Percentiles rank a stretch among this genome's conserved stretches.
These are phyloP conservation scores for Hymenoscyphus fructigenus DNA, from an alignment of 2,329 filamentous ascomycete species.

Conservation along the genomic window DNA sequence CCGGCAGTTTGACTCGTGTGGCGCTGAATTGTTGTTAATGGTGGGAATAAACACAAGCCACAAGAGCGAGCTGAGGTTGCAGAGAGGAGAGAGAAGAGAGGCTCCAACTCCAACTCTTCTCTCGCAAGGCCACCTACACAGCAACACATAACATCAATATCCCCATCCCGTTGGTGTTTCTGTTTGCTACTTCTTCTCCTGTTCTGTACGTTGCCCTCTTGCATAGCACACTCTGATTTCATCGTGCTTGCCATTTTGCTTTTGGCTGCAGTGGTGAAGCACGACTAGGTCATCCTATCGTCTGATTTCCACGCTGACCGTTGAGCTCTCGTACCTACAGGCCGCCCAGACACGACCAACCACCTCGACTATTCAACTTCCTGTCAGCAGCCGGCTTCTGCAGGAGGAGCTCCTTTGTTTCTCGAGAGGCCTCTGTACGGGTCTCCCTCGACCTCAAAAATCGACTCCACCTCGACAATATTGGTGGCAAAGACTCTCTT, in stretches of 20 bases:
- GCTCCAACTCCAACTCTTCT: neutral
- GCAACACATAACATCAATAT: neutral
- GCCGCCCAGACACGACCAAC: neutral
- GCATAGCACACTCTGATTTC: neutral
- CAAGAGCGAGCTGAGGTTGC: neutral
- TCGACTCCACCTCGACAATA: too few relatives aligned
- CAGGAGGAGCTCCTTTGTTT: conserved; percentile 11
- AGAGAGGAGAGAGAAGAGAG: neutral
- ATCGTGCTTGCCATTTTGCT: neutral
- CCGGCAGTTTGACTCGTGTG: neutral
- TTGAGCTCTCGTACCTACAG: neutral
- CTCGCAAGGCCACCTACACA: neutral
- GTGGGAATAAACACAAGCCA: neutral
- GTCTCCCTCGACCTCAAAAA: too few relatives aligned
- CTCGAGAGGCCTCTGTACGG: conserved; percentile 5
- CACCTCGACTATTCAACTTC: neutral
- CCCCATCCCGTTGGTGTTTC: neutral
- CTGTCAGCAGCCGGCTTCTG: conserved; percentile 16
- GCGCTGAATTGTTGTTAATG: neutral
- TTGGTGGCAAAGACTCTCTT: too few relatives aligned
- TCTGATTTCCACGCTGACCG: too few relatives aligned
- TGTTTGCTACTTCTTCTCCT: neutral
- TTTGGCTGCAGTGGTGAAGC: neutral
- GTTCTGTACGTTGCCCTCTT: neutral
- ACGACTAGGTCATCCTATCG: too few relatives aligned